Base-by-base conservation (phyloP, 2,329 filamentous ascomycete species). In the Trichoderma arundinaceum region DNA sequence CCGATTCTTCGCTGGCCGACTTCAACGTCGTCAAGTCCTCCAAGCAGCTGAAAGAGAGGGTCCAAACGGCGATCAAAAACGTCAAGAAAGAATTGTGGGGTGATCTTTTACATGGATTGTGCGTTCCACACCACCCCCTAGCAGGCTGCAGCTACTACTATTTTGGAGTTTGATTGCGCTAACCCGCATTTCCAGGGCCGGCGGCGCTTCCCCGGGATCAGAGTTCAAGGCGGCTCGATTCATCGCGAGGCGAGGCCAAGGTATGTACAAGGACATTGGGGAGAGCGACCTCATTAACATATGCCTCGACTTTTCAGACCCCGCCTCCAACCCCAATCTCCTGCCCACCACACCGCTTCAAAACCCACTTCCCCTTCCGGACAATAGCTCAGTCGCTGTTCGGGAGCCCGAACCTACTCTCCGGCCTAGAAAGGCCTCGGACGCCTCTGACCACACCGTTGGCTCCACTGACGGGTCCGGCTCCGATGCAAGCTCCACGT, bases 171-270 rank as follows among this genome's bases (percentile, higher is more conserved):
- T 6, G 46, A 32, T 49, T 32, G 28, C 39, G 44, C 52, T 64
- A 48, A 66, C 49, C 13, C 33, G 19, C 57, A 43, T 35, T 35
- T 46, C 10, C 38, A 66, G 65, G 38, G 35, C 48, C 33, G 46
- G 46, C 9, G 33, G 54, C 33, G 17, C 32, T 38, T 57, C 58
- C 4, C 35, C 58, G 32, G 60, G 53, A 19, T 22, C 35, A 17
- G 65, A 63, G 35, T 66, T 66, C 44, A 66, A 66, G 58, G 65
- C 65, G 19, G 57, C 58, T 41, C 51, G 52, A n/a, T 66, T 66
- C 44, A 66, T 66, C 35, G 35, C 44, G 35, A 66, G 48, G 58
- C 57, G 65, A 63, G 58, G 65, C 46, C 59, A 63, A 66, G 65
- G 65, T 66, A 64, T 32, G 61, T 63, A 54, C 49, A n/a, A 19